These are phyloP conservation scores for Pseudopyricularia cyperi DNA, from an alignment of 2,329 filamentous ascomycete genomes.

Conservation along the genomic window DNA sequence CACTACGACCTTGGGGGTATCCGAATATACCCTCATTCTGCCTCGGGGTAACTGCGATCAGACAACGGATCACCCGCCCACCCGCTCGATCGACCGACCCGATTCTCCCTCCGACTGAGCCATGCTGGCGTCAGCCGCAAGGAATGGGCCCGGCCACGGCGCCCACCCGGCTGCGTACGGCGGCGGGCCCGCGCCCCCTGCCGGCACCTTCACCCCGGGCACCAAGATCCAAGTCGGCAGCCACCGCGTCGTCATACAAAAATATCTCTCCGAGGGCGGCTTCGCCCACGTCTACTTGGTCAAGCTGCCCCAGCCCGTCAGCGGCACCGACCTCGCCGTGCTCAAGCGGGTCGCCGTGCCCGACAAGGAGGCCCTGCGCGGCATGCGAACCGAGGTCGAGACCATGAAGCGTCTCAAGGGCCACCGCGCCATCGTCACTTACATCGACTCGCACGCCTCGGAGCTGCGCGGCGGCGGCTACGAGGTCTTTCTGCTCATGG, in stretches of 20 bases:
- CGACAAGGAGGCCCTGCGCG: conserved; percentile 85
- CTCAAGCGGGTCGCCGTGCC: conserved; percentile 93
- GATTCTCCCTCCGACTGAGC: conserved; percentile 4
- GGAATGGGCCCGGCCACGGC: conserved; percentile 7
- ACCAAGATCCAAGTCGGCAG: conserved; percentile 94
- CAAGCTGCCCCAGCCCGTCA: conserved; percentile 63
- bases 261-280: conserved; percentile 94
- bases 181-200: conserved; percentile 35
- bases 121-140: conserved; percentile 4
- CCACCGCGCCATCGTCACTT: conserved; percentile 90
- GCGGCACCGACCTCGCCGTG: conserved; percentile 70
- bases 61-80: background rate
- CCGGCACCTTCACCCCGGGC: conserved; percentile 80
- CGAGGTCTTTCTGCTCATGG: conserved; percentile 97
- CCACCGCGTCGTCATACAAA: conserved; percentile 88
- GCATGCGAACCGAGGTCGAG: conserved; percentile 97
- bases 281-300: conserved; percentile 98
- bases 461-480: conserved; percentile 87
- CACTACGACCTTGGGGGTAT: too few species aligned
- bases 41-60: background rate
- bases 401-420: conserved; percentile 99
- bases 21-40: background rate
- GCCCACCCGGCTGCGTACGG: conserved; percentile 25
- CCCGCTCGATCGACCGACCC: background rate
- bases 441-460: conserved; percentile 96